Evolutionary conservation across 805 yeast genomes (phyloP).

Genomic region (Maudiozyma bulderi): DNA sequence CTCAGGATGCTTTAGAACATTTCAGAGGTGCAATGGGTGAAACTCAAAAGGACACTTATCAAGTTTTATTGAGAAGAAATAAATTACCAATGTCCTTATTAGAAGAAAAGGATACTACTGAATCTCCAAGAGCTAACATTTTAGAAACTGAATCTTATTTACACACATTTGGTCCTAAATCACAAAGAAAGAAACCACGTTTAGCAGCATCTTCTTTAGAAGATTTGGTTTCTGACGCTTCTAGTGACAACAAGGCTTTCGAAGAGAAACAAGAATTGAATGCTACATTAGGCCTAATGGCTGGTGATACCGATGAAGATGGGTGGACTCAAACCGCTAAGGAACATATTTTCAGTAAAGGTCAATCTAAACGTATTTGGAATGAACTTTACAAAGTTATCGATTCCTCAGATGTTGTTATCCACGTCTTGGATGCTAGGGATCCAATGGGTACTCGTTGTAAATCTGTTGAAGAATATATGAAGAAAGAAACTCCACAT

Average conservation of each 20-base stretch:
- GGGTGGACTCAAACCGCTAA: constrained; percentile 86
- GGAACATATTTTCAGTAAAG: constrained; percentile 91
- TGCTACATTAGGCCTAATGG: constrained; percentile 74
- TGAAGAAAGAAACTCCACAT: constrained; percentile 89
- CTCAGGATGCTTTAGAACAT: constrained; percentile 91
- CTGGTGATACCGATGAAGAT: constrained; percentile 52
- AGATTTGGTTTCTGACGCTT: constrained; percentile 58
- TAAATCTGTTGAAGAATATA: constrained; percentile 84
- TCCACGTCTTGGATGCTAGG: constrained; percentile 94
- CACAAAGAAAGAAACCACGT: constrained; percentile 87
- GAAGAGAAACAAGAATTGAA: constrained; percentile 71
- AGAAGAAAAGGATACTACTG: constrained; percentile 73
- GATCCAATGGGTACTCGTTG: constrained; percentile 97
- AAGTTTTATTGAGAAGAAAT: constrained; percentile 78
- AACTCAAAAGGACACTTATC: constrained; percentile 71
- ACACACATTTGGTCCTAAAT: constrained; percentile 85
- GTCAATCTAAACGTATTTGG: constrained; percentile 98
- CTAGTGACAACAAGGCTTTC: constrained; percentile 45
- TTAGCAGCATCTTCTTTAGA: constrained; percentile 67
- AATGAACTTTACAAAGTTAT: constrained; percentile 93
- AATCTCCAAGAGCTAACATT: constrained; percentile 69
- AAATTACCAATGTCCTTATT: constrained; percentile 91
- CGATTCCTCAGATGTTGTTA: constrained; percentile 94
- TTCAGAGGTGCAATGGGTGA: constrained; percentile 91
- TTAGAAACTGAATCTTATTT: constrained; percentile 81